Conservation (phyloP, 2,329 filamentous ascomycete genomes). For the Diaporthe ampelina region DNA sequence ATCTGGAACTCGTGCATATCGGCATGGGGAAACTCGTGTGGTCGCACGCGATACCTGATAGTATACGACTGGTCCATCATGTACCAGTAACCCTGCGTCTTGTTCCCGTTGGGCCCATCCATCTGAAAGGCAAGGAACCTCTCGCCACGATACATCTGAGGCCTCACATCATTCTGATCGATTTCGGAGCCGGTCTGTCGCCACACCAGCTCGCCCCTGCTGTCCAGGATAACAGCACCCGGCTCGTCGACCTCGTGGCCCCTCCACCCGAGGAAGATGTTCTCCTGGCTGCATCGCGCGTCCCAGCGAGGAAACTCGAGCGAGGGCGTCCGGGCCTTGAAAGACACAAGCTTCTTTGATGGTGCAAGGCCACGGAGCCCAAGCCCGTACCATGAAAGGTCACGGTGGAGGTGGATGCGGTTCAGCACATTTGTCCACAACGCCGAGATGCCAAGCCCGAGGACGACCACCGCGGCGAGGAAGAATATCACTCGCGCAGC, state of each 20-base stretch:
- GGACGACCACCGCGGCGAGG: constrained; percentile 11
- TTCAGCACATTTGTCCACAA: constrained; percentile 37
- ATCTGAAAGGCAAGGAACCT: constrained; percentile 54
- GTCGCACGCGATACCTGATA: constrained; percentile 33
- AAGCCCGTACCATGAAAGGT: constrained; percentile 41
- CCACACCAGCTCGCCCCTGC: constrained; percentile 47
- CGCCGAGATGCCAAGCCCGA: constrained; percentile 28
- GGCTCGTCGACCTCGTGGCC: constrained; percentile 42
- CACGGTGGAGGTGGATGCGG: constrained; percentile 38
- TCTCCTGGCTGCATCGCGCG: constrained; percentile 41
- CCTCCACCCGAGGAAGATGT: constrained; percentile 42
- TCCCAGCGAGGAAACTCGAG: constrained; percentile 44
- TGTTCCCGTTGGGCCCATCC: constrained; percentile 35
- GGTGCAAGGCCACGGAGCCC: constrained; percentile 39
- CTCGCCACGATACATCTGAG: constrained; percentile 50
- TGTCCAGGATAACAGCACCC: constrained; percentile 46
- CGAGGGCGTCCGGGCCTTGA: constrained; percentile 36
- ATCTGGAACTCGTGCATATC: constrained; percentile 61
- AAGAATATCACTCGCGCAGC: constrained; percentile 7
- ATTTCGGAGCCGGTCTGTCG: constrained; percentile 43
- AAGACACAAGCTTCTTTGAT: constrained; percentile 39
- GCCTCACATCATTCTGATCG: constrained; percentile 42
- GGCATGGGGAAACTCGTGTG: constrained; percentile 49
- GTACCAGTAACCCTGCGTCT: constrained; percentile 37
- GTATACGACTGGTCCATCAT: constrained; percentile 41